These are phyloP conservation scores for Macrotyloma uniflorum DNA, from an alignment of 306 rosid genomes.

Conservation along the genomic window DNA sequence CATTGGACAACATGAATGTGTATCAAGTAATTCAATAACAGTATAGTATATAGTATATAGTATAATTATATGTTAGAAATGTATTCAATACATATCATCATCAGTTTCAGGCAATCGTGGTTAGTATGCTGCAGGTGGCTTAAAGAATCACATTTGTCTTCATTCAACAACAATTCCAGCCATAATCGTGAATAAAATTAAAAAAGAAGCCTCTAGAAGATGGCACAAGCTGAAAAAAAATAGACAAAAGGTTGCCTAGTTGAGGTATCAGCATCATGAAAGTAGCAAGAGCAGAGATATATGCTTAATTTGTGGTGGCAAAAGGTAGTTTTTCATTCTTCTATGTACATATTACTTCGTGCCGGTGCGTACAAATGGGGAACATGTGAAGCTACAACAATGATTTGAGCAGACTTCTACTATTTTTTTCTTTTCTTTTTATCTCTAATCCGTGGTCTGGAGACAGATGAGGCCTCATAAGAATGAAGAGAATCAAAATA, in stretches of 20 bases:
- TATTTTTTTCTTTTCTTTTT: conserved; percentile 13
- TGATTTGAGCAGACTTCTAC: conserved; percentile 21
- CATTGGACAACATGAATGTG: not conserved
- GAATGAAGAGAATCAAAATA: conserved; percentile 21
- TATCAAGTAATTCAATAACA: not conserved
- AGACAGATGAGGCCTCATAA: conserved; percentile 33
- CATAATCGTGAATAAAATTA: not conserved
- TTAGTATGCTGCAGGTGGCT: conserved; percentile 21
- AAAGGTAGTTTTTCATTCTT: conserved; percentile 29
- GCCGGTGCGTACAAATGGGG: conserved; percentile 9
- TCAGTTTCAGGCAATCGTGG: conserved; percentile 18
- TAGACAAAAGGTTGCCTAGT: not conserved
- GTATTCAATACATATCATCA: not conserved
- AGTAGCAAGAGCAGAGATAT: not conserved
- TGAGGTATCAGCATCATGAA: not conserved
- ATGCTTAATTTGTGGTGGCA: not conserved
- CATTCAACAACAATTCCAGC: conserved; percentile 23
- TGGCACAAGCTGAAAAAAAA: not conserved
- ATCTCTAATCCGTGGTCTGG: conserved; percentile 22
- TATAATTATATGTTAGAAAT: conserved; percentile 9
- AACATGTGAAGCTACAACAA: conserved; percentile 12
- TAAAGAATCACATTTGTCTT: conserved; percentile 3
- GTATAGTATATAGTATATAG: not conserved
- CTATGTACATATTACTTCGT: conserved; percentile 33
- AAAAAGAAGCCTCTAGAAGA: not conserved